Evolutionary conservation across 1,284 basidiomycete species (phyloP).

Genomic region (Marasmius oreades): DNA sequence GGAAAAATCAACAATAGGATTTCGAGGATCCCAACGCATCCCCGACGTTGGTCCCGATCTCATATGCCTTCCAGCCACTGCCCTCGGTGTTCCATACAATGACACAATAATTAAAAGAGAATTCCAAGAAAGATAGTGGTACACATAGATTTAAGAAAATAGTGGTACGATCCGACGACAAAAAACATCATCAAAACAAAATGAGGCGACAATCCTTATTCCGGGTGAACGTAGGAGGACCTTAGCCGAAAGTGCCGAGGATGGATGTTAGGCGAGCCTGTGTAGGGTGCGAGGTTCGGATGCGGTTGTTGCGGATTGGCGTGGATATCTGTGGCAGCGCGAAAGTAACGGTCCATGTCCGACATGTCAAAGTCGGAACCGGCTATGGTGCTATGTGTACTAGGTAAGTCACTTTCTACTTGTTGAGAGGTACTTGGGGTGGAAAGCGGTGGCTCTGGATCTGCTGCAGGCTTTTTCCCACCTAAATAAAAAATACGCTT

Average conservation of each 20-base stretch:
- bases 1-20: constrained; percentile 15
- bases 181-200: constrained; percentile 2
- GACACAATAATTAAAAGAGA: constrained; percentile 7
- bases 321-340: constrained; percentile 19
- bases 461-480: constrained; percentile 29
- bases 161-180: neutral
- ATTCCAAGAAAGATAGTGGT: constrained; percentile 14
- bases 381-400: constrained; percentile 23
- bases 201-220: constrained; percentile 3
- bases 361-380: constrained; percentile 66
- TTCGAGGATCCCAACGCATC: constrained; percentile 19
- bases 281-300: neutral
- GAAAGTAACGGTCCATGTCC: constrained; percentile 79
- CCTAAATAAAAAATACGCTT: constrained; percentile 75
- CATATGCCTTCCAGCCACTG: constrained; percentile 18
- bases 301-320: constrained; percentile 21
- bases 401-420: constrained; percentile 7
- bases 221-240: constrained; percentile 16
- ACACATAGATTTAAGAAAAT: constrained; percentile 9
- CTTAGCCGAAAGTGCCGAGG: constrained; percentile 17
- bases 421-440: constrained; percentile 3
- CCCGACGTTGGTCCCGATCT: constrained; percentile 16
- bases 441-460: constrained; percentile 14
- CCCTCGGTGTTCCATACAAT: constrained; percentile 13
- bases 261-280: constrained; percentile 10